Evolutionary conservation across 371 early-diverging fungal species (phyloP).

Genomic region (Apophysomyces trapeziformis): DNA sequence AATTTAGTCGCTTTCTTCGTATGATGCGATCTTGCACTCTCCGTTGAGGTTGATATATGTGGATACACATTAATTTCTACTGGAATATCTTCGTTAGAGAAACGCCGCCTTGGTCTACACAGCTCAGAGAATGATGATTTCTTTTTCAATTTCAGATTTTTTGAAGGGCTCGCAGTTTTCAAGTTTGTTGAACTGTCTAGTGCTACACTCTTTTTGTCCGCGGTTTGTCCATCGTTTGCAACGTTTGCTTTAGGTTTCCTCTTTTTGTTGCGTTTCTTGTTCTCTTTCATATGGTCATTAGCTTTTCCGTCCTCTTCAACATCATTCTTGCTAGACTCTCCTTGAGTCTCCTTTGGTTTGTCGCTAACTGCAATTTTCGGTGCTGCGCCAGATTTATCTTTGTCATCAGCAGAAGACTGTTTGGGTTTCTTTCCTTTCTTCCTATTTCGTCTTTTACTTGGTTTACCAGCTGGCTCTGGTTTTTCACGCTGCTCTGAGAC

Average conservation of each 20-base stretch:
- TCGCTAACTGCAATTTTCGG: too few species aligned
- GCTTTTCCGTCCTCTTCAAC: not conserved
- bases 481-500: too few species aligned
- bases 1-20: not conserved
- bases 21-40: not conserved
- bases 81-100: not conserved
- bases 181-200: too few species aligned
- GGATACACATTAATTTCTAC: not conserved
- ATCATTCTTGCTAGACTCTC: too few species aligned
- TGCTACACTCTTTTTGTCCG: not conserved
- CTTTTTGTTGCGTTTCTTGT: conserved; percentile 1
- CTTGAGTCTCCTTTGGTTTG: too few species aligned
- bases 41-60: not conserved
- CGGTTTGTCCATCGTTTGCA: not conserved
- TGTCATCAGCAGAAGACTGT: too few species aligned
- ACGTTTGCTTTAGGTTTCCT: not conserved
- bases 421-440: too few species aligned
- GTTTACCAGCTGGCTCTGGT: too few species aligned
- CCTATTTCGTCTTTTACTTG: too few species aligned
- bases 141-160: not conserved
- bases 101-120: not conserved
- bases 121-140: not conserved
- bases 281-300: not conserved
- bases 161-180: too few species aligned
- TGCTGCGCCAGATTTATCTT: too few species aligned